Base-by-base conservation (phyloP, 2,329 filamentous ascomycete species). In the Cladophialophora carrionii region DNA sequence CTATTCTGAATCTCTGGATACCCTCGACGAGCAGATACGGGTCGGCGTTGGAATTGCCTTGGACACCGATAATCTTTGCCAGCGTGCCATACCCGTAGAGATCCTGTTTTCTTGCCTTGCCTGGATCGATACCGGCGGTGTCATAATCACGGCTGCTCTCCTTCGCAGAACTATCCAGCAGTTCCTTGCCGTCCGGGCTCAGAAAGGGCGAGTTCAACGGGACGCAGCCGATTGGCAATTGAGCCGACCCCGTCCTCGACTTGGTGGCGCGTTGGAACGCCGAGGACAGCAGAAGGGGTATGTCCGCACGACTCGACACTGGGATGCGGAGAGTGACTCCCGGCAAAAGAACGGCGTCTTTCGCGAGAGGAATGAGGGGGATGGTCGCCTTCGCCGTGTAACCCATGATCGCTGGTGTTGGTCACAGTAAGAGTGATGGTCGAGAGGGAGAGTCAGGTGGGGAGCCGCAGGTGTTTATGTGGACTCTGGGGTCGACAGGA, bases 1-100 rank as follows among this genome's bases (percentile, higher is more conserved):
- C 89, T 41, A 97, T 79, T 68, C 86, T 85, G 68, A 97, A 88
- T 48, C 95, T 85, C 68, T 88, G 84, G 20, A 91, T 83, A 17
- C 95, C 95, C 76, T 98, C 92, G 1, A 99, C 92, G 4, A 96
- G 84, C 59, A 99, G 78, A 63, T 88, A 88, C 73, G 96, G 88
- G 74, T 97, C 90, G 32, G 88, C 86, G 10, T 87, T 87, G 54
- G 87, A 87, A 62, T 87, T 85, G 31, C 90, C 90, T 76, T 94
- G 90, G 54, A 94, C 88, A 58, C 89, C 90, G 63, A 88, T 85
- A 70, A 94, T 90, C 78, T 88, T 91, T 37, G 89, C 90, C 29
- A 92, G 84, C 4, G 92, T 92, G 55, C 92, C 95, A 77, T 90
- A 94, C 57, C 85, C 84, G 78, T 90, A 98, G 1, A 99, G 79